Percentiles rank a stretch among this genome's conserved stretches.
These are phyloP conservation scores for Ophiocordyceps camponoti-leonardi DNA, from an alignment of 2,329 filamentous ascomycete species.

Conservation along the genomic window DNA sequence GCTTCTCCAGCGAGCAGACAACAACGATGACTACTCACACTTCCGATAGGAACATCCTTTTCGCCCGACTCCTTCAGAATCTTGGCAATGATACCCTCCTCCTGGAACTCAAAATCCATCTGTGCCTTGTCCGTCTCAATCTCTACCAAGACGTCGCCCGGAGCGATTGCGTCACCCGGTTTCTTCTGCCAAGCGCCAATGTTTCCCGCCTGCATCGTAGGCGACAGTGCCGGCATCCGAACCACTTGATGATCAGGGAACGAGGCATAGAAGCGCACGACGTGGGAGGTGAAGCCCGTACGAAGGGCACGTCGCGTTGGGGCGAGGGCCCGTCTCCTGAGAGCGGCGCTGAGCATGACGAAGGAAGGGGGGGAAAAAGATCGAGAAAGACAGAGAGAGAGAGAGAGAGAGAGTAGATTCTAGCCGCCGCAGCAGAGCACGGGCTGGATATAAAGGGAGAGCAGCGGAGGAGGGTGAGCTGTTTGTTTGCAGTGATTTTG, in stretches of 20 bases:
- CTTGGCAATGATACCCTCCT: conserved; percentile 91
- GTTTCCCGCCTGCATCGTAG: conserved; percentile 93
- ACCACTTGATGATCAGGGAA: conserved; percentile 90
- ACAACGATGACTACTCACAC: conserved; percentile 43
- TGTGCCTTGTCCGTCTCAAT: conserved; percentile 99
- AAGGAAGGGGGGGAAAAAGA: conserved; percentile 12
- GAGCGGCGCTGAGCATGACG: conserved; percentile 43
- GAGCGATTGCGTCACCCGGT: conserved; percentile 67
- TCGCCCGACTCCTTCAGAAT: conserved; percentile 80
- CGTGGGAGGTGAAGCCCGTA: conserved; percentile 31
- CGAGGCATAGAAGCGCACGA: conserved; percentile 55
- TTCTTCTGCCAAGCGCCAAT: conserved; percentile 98
- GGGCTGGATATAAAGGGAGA: neutral
- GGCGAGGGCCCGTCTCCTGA: conserved; percentile 43
- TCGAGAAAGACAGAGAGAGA: no score
- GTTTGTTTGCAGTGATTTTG: neutral
- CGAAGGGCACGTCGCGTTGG: conserved; percentile 31
- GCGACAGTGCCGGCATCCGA: conserved; percentile 95
- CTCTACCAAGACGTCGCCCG: conserved; percentile 91
- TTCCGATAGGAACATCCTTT: conserved; percentile 89
- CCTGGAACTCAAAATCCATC: conserved; percentile 99
- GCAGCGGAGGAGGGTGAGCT: neutral
- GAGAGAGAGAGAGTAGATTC: neutral
- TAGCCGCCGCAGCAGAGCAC: neutral
- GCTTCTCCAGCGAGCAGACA: no score